Percentiles rank a stretch among this genome's conserved stretches.
These are phyloP conservation scores for Patellifolia procumbens DNA, from an alignment of 179 eudicot genomes.

Conservation along the genomic window DNA sequence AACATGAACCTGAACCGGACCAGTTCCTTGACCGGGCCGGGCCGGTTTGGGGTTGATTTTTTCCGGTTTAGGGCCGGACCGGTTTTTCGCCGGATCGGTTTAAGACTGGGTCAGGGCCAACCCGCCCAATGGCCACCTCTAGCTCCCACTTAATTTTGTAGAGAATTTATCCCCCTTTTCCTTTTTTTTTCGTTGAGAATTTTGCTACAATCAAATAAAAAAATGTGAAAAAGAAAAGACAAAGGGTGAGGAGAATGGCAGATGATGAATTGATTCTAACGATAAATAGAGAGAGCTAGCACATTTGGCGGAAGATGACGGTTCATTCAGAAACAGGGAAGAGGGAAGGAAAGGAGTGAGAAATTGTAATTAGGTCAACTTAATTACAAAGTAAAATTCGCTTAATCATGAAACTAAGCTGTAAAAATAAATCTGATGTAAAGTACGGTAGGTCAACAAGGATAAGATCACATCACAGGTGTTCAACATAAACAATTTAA, in stretches of 20 bases:
- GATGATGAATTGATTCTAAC: neutral
- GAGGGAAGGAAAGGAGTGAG: neutral
- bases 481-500: neutral
- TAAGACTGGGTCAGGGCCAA: no score
- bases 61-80: no score
- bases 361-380: neutral
- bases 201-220: neutral
- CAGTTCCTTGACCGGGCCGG: no score
- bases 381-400: neutral
- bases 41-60: no score
- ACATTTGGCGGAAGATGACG: neutral
- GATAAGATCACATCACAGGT: neutral
- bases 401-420: no score
- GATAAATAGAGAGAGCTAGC: neutral
- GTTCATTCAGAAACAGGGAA: neutral
- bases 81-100: no score
- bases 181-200: neutral
- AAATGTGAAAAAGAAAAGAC: neutral
- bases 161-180: neutral
- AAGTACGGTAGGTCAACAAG: neutral
- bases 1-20: no score
- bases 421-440: neutral
- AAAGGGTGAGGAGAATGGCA: neutral
- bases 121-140: no score
- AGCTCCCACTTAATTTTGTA: neutral